These are phyloP conservation scores for Monoraphidium neglectum DNA, from an alignment of 139 green algal species.

Conservation along the genomic window DNA sequence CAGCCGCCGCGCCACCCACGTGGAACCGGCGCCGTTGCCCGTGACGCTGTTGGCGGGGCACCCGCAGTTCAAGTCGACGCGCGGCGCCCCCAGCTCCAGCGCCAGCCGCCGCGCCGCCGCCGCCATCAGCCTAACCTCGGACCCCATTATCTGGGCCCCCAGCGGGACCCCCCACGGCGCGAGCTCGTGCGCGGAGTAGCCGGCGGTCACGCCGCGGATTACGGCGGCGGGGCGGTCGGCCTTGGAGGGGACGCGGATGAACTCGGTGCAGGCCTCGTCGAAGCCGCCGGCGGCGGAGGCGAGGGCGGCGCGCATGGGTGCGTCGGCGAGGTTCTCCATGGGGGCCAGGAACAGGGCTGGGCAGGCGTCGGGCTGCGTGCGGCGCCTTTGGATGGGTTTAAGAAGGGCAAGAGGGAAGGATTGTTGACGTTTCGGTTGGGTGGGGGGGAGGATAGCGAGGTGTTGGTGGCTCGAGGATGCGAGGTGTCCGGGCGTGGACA, in stretches of 20 bases:
- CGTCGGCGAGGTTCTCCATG: slow-evolving; percentile 64
- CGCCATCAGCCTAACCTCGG: slow-evolving; percentile 42
- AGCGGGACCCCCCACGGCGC: slow-evolving; percentile 29
- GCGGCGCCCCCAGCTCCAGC: slow-evolving; percentile 39
- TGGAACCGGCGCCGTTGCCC: slow-evolving; percentile 58
- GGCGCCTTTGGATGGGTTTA: too few relatives aligned
- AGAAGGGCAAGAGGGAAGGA: too few relatives aligned
- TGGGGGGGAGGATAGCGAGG: too few relatives aligned
- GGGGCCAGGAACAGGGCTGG: slow-evolving; percentile 44
- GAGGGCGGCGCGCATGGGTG: slow-evolving; percentile 38
- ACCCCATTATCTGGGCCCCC: slow-evolving; percentile 68
- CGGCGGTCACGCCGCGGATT: slow-evolving; percentile 32
- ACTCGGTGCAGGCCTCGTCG: slow-evolving; percentile 67
- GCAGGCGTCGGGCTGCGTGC: not conserved
- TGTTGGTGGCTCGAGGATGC: too few relatives aligned
- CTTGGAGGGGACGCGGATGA: slow-evolving; percentile 58
- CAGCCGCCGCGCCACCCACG: slow-evolving; percentile 1
- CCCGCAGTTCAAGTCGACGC: slow-evolving; percentile 78
- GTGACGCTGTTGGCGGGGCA: slow-evolving; percentile 54
- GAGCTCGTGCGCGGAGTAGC: slow-evolving; percentile 60
- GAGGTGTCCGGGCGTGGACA: too few relatives aligned
- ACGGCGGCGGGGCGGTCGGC: slow-evolving; percentile 25
- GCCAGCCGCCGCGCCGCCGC: slow-evolving; percentile 48
- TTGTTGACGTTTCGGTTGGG: too few relatives aligned
- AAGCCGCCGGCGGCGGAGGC: slow-evolving; percentile 43